Conservation (phyloP, 768 basidiomycete genomes). For the Suillus plorans region DNA sequence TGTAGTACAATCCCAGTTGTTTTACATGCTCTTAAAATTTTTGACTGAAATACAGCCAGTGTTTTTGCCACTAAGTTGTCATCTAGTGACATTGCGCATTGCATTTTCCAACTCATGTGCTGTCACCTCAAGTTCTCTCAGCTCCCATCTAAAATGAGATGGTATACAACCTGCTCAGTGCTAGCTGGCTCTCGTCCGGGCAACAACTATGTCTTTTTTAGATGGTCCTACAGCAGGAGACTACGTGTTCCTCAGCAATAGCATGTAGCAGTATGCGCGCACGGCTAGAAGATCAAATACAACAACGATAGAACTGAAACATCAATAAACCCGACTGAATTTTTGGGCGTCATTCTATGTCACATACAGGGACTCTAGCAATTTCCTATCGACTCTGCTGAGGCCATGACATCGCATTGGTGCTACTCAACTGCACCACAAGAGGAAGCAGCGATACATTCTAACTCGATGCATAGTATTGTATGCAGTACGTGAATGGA, state of each 20-base stretch:
- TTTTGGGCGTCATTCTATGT: neutral
- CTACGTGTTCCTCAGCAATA: neutral
- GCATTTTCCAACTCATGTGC: neutral
- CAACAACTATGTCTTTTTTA: neutral
- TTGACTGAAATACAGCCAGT: neutral
- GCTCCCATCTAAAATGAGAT: neutral
- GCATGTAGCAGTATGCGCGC: neutral
- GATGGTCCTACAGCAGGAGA: neutral
- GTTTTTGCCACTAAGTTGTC: neutral
- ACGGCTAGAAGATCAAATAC: neutral
- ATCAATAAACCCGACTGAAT: neutral
- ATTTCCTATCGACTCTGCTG: neutral
- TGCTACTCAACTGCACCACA: conserved; percentile 68
- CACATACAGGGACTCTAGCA: neutral
- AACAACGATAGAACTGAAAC: neutral
- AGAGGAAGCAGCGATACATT: conserved; percentile 87
- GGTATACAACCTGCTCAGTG: neutral
- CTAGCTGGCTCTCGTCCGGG: no score
- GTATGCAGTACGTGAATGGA: conserved; percentile 54
- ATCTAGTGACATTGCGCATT: neutral
- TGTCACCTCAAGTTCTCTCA: neutral
- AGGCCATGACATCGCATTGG: conserved; percentile 10
- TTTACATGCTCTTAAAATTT: neutral
- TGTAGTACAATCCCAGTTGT: neutral
- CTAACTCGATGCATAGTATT: conserved; percentile 91